Evolutionary conservation across 2,329 filamentous ascomycete species (phyloP), one percentile per base, ranked within the genome.

Genomic region (Neofusicoccum cordaticola): DNA sequence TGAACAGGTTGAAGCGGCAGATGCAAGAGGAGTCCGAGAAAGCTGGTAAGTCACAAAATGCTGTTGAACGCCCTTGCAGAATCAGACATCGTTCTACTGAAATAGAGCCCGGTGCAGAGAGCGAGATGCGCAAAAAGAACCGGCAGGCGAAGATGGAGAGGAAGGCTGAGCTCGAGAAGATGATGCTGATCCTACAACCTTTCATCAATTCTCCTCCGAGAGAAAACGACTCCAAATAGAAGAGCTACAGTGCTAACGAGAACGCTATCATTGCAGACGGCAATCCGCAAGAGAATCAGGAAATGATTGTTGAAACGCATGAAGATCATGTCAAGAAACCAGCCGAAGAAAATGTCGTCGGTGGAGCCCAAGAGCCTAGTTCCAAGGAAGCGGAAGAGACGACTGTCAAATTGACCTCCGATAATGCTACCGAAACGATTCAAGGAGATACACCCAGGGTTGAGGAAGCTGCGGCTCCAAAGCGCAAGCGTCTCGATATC

Each of bases 401-500:
- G 27, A 31, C 31, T 39, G 11, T 60, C 37, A 34, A 57, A n/a
- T 2, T 5, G 8, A 31, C 2, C 13, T 17, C 52, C 6, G 37
- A 44, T 9, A 31, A 2, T 19, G 7, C 41, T 13, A n/a, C 41
- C 8, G 13, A 34, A 22, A n/a, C 12, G 3, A 19, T 39, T 9
- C 39, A 45, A 27, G 22, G 35, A 3, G 22, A 3, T 13, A 37
- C n/a, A 27, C 11, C 9, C 50, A 47, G 37, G 58, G 50, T 22
- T 35, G 27, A 9, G 50, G 19, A 22, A 9, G 31, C 65, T 42
- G 34, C 41, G 39, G 15, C 63, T 9, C 35, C 50, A 13, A 66
- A 70, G 42, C 78, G 80, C 51, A 77, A 77, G 2, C 77, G 73
- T 17, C 74, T 88, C 39, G 84, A 88, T 70, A 64, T 92, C 35